Evolutionary conservation across 805 yeast species (phyloP).

Genomic region (Lipomyces starkeyi): DNA sequence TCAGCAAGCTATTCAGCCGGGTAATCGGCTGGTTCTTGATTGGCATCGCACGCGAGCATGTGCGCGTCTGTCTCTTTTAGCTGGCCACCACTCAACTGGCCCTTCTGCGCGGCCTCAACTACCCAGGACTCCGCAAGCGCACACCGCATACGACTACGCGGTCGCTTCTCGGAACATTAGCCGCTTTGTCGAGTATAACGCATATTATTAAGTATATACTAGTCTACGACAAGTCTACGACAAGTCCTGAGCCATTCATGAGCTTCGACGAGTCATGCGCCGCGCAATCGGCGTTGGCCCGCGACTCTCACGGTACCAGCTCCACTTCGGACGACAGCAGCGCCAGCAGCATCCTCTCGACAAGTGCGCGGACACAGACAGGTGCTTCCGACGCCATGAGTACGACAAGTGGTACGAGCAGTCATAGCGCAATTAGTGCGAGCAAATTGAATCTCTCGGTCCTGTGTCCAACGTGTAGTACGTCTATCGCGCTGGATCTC

Average conservation of each 20-base stretch:
- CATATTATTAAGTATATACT: background rate
- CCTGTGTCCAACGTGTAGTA: constrained; percentile 30
- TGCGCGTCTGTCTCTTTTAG: background rate
- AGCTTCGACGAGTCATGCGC: background rate
- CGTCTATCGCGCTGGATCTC: constrained; percentile 30
- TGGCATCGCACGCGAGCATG: background rate
- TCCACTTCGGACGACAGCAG: background rate
- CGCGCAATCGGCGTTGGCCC: background rate
- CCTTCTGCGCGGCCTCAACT: too few species aligned
- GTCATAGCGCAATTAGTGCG: background rate
- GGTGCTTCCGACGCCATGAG: constrained; percentile 1
- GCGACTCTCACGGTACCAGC: background rate
- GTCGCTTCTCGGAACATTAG: background rate
- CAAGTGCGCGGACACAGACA: too few species aligned
- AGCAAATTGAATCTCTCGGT: constrained; percentile 27
- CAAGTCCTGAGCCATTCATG: background rate
- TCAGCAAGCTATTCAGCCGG: background rate
- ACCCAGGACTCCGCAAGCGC: background rate
- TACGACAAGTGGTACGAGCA: background rate
- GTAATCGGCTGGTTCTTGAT: background rate
- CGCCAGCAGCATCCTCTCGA: background rate
- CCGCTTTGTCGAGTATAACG: background rate
- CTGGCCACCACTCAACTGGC: background rate
- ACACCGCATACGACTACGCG: background rate
- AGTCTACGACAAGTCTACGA: background rate